Base-by-base conservation (phyloP, 2,329 filamentous ascomycete genomes). In the Aspergillus hiratsukae region DNA sequence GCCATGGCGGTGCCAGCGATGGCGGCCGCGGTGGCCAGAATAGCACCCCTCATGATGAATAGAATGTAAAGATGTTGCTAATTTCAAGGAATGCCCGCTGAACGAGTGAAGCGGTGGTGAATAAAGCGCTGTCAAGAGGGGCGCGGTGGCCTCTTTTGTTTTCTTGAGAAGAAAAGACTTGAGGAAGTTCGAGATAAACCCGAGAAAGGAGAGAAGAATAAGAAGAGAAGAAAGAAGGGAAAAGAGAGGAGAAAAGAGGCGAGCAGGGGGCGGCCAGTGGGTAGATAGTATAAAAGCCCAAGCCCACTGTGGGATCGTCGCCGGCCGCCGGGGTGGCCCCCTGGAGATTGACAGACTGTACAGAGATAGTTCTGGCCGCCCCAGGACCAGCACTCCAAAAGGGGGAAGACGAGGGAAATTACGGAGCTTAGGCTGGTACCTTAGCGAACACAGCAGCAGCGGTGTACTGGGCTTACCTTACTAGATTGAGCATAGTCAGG, bases 11-110 rank as follows among this genome's bases (percentile, higher is more conserved):
- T 77, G 65, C 78, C 77, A 61, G 81, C 72, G 49, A 80, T 66
- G 57, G 76, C 76, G 59, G 78, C 80, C 60, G 78, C 79, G 63
- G 86, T 84, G 74, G 87, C 83, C 67, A 89, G 75, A 69, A 88
- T 73, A 70, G 81, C 80, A 70, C 81, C 85, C 87, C 89, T 94
- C 90, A 94, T 94, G 45, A 71, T 88, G 78, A 72, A 66, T 61
- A 57, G 29, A 54, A 49, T 55, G 55, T 49, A 63, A 51, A 60
- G 52, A 54, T 58, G 54, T 58, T 58, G 58, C 55, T 49, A 35
- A 54, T 52, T 59, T 53, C 57, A 64, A 88, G 77, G 86, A 89
- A 80, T 86, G 87, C 84, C 89, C 88, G 89, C 89, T 91, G 79
- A 92, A 91, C 75, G 89, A 69, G 73, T 75, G 66, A 73, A 69